phyloP scores from a whole-genome alignment of 202 grass and related monocot genomes.

The Elaeis oleifera region DNA sequence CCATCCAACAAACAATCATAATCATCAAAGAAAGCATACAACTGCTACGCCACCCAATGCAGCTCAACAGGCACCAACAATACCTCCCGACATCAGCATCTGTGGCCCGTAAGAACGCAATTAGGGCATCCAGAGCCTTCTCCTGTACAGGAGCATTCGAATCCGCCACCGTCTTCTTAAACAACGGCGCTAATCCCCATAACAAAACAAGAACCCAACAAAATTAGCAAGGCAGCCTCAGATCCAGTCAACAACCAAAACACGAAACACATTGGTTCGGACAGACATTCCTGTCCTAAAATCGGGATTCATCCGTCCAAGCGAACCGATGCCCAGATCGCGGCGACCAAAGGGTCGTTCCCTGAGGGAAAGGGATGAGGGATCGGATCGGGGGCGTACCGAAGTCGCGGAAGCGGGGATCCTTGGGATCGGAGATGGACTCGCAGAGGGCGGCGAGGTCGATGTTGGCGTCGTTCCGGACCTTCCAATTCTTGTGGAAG shows the following conservation, averaged over 20 bases:
- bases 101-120: conserved; percentile 76
- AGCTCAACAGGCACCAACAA: background rate
- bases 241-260: background rate
- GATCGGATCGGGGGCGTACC: conserved; percentile 40
- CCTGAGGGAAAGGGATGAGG: conserved; percentile 7
- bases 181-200: conserved; percentile 55
- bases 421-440: conserved; percentile 93
- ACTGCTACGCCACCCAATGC: conserved; percentile 1
- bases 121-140: conserved; percentile 85
- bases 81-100: conserved; percentile 85
- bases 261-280: background rate
- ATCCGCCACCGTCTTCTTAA: conserved; percentile 91
- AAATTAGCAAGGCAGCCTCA: conserved; percentile 31
- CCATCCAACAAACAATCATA: conserved; percentile 16
- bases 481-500: conserved; percentile 98
- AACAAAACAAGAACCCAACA: conserved; percentile 26
- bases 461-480: conserved; percentile 95
- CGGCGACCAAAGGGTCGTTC: conserved; percentile 1
- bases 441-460: conserved; percentile 82
- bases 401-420: conserved; percentile 81
- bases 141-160: conserved; percentile 96
- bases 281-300: background rate
- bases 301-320: background rate
- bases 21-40: conserved; percentile 7
- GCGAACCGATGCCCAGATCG: conserved; percentile 28